Conservation (phyloP, 2,329 filamentous ascomycete species). For the Paecilomyces variotii region DNA sequence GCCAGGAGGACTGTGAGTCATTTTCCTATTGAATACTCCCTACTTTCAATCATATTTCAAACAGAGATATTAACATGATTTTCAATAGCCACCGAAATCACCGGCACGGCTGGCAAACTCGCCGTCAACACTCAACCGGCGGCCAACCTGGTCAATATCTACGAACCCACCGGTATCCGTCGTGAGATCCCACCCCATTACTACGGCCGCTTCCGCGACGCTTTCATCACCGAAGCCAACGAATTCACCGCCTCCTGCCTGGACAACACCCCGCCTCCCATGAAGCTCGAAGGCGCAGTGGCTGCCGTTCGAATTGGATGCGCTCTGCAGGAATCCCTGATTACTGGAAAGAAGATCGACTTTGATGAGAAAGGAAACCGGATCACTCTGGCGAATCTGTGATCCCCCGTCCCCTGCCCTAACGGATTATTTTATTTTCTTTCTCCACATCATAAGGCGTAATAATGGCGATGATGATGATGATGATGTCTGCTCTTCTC, state of each 20-base stretch:
- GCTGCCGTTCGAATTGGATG: slow-evolving; percentile 51
- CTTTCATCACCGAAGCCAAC: slow-evolving; percentile 56
- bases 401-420: too few species aligned
- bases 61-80: not conserved
- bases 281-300: slow-evolving; percentile 51
- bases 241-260: slow-evolving; percentile 55
- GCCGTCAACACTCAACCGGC: slow-evolving; percentile 52
- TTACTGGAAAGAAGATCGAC: slow-evolving; percentile 47
- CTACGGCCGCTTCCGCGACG: slow-evolving; percentile 54
- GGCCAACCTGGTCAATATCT: slow-evolving; percentile 48
- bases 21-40: not conserved
- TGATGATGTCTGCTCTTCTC: too few species aligned
- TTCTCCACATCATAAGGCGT: too few species aligned
- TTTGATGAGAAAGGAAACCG: slow-evolving; percentile 50
- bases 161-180: slow-evolving; percentile 46
- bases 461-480: too few species aligned
- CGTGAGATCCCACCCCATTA: slow-evolving; percentile 55
- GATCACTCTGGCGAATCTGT: slow-evolving; percentile 35
- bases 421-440: too few species aligned
- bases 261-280: slow-evolving; percentile 47
- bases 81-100: slow-evolving; percentile 50
- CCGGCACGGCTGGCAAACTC: slow-evolving; percentile 58
- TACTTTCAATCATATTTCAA: not conserved
- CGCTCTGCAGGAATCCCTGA: slow-evolving; percentile 51
- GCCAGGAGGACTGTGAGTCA: slow-evolving; percentile 48